Conservation (phyloP, 371 early-diverging fungal species). For the Mucor ambiguus region DNA sequence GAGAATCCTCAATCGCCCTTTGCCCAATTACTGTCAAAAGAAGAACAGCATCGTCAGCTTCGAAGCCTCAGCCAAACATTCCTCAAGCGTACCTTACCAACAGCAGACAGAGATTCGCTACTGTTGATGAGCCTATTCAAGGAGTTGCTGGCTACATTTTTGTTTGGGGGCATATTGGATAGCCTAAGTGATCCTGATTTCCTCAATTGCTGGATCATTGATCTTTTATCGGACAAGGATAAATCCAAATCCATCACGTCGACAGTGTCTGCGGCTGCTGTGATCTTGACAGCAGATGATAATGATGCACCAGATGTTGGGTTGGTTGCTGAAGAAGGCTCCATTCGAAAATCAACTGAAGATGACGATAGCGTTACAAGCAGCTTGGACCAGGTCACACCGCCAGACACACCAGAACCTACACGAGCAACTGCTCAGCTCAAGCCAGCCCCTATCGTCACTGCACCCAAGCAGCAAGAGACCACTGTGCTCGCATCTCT, state of each 20-base stretch:
- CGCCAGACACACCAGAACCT: constrained; percentile 16
- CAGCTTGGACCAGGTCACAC: not conserved
- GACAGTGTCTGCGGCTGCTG: constrained; percentile 9
- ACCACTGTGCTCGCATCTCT: constrained; percentile 7
- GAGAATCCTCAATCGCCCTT: constrained; percentile 53
- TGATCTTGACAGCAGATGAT: not conserved
- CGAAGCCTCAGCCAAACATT: constrained; percentile 36
- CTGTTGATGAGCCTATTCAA: constrained; percentile 37
- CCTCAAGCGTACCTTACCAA: constrained; percentile 37
- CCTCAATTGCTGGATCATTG: constrained; percentile 44
- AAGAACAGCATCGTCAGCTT: constrained; percentile 47
- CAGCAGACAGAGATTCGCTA: constrained; percentile 32
- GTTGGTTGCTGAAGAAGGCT: not conserved
- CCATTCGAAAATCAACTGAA: not conserved
- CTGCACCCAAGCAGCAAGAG: not conserved
- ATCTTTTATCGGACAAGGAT: constrained; percentile 32
- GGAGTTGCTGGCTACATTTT: constrained; percentile 41
- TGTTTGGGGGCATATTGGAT: constrained; percentile 40
- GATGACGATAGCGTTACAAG: constrained; percentile 4
- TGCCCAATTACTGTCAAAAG: constrained; percentile 43
- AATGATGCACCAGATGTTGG: not conserved
- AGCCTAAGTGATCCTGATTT: constrained; percentile 50
- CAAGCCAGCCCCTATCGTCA: not conserved
- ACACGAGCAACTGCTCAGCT: not conserved
- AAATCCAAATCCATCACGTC: not conserved